These are phyloP conservation scores for Acorus gramineus DNA, from an alignment of 106 monocot genomes.

Conservation along the genomic window DNA sequence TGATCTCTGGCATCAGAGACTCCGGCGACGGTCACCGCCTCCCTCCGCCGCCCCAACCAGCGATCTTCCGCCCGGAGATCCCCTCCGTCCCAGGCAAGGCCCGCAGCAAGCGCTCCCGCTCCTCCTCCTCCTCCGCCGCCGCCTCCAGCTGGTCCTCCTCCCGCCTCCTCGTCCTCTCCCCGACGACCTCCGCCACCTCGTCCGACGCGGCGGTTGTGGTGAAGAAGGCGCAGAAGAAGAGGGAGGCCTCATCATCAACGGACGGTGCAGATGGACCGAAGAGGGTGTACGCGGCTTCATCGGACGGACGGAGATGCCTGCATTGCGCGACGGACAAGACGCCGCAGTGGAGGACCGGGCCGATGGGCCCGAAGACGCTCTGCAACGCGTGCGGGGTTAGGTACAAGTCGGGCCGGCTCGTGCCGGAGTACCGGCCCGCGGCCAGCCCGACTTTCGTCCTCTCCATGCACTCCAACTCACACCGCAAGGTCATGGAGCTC, in stretches of 20 bases:
- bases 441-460: slow-evolving; percentile 63
- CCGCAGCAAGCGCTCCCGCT: slow-evolving; percentile 67
- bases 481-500: slow-evolving; percentile 67
- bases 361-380: slow-evolving; percentile 82
- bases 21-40: slow-evolving; percentile 2
- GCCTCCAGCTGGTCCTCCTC: slow-evolving; percentile 54
- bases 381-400: slow-evolving; percentile 92
- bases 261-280: background rate
- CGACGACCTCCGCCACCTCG: slow-evolving; percentile 9
- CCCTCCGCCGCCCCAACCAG: slow-evolving; percentile 1
- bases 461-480: slow-evolving; percentile 67
- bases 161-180: slow-evolving; percentile 32
- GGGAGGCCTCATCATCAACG: slow-evolving; percentile 4
- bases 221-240: slow-evolving; percentile 33
- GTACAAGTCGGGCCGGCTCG: slow-evolving; percentile 80
- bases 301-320: slow-evolving; percentile 52
- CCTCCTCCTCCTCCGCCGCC: background rate
- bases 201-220: slow-evolving; percentile 5
- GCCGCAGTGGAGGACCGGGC: slow-evolving; percentile 90
- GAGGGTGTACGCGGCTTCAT: slow-evolving; percentile 2
- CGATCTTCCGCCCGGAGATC: slow-evolving; percentile 13
- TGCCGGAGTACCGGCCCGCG: slow-evolving; percentile 83
- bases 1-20: slow-evolving; percentile 31
- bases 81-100: slow-evolving; percentile 42
- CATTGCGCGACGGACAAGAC: slow-evolving; percentile 89